Evolutionary conservation across 2,329 filamentous ascomycete species (phyloP).

Genomic region (Aureobasidium musti): DNA sequence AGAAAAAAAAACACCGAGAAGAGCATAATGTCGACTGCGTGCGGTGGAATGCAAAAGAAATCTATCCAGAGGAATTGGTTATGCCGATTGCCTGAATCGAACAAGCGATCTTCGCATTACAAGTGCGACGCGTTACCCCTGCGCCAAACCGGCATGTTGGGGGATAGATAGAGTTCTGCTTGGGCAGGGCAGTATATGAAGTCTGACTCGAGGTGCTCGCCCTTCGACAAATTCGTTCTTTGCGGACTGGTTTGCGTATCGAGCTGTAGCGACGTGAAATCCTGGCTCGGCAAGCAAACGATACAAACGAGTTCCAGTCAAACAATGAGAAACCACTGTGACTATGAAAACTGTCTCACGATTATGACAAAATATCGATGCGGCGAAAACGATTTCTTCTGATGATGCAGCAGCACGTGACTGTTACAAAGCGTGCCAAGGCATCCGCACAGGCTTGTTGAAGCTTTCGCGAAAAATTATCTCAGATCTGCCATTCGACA

Average conservation of each 20-base stretch:
- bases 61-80: slow-evolving; percentile 13
- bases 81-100: slow-evolving; percentile 24
- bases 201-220: not conserved
- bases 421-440: not conserved
- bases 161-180: slow-evolving; percentile 2
- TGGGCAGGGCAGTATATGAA: not conserved
- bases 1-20: not conserved
- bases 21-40: no score
- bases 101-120: slow-evolving; percentile 28
- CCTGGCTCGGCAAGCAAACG: not conserved
- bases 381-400: not conserved
- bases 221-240: no score
- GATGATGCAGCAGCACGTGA: not conserved
- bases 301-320: not conserved
- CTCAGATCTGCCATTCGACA: not conserved
- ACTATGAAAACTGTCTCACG: not conserved
- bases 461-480: slow-evolving; percentile 22
- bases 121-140: slow-evolving; percentile 25
- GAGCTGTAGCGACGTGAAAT: not conserved
- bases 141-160: slow-evolving; percentile 21
- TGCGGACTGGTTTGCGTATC: not conserved
- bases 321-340: not conserved
- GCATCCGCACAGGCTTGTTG: not conserved
- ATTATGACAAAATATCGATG: not conserved
- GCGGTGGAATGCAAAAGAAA: slow-evolving; percentile 1